Evolutionary conservation across 768 basidiomycete genomes (phyloP).

Genomic region (Cystobasidiopsis lactophilus): DNA sequence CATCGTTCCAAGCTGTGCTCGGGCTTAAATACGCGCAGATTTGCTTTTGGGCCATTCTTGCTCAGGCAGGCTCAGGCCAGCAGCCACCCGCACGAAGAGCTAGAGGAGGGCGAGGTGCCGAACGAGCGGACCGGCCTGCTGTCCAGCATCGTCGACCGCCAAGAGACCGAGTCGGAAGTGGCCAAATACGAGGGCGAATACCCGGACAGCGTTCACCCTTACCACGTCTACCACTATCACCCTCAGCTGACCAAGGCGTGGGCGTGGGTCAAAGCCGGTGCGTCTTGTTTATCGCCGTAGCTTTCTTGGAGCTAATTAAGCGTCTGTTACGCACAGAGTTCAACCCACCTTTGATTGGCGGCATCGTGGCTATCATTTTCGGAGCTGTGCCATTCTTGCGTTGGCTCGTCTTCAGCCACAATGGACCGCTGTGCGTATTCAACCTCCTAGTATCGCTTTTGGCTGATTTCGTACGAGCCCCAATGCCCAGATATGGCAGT

Average conservation of each 20-base stretch:
- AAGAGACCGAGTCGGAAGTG: neutral
- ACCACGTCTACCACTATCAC: neutral
- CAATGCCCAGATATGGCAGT: neutral
- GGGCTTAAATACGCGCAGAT: no score
- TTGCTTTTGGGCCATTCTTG: constrained; percentile 5
- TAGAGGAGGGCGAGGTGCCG: neutral
- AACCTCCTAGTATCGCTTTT: no score
- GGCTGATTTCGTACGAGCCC: no score
- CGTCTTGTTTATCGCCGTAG: neutral
- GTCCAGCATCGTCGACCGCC: neutral
- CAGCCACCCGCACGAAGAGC: neutral
- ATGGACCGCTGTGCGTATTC: no score
- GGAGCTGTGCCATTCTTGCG: constrained; percentile 2
- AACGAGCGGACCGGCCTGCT: neutral
- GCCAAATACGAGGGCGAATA: neutral
- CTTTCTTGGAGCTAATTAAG: neutral
- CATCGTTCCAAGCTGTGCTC: no score
- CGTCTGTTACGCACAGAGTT: neutral
- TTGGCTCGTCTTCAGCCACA: constrained; percentile 1
- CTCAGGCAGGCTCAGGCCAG: neutral
- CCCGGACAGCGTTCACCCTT: neutral
- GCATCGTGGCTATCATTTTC: constrained; percentile 1
- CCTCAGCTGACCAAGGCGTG: neutral
- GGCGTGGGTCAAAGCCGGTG: constrained; percentile 1
- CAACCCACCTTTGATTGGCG: constrained; percentile 9